Conservation (phyloP, 2,329 filamentous ascomycete genomes). For the Trichoderma sp. region DNA sequence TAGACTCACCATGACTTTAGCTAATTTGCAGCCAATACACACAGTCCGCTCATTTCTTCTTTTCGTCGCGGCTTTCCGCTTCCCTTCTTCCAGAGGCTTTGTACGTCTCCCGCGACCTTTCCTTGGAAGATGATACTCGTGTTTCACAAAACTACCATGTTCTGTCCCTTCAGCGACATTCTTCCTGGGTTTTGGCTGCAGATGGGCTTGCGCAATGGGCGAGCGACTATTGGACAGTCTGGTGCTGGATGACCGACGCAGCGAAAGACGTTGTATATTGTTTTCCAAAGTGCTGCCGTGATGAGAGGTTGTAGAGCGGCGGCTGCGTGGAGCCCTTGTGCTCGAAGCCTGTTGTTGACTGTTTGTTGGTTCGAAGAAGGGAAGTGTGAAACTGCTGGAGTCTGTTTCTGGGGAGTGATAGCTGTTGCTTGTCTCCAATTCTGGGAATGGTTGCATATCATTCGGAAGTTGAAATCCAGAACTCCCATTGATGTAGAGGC, state of each 20-base stretch:
- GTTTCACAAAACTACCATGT: background rate
- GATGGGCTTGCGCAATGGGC: background rate
- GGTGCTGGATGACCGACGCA: background rate
- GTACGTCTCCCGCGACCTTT: constrained; percentile 3
- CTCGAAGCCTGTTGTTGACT: background rate
- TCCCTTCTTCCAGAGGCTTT: background rate
- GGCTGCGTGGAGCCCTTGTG: background rate
- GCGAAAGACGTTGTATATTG: background rate
- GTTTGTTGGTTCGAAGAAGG: background rate
- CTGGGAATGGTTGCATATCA: background rate
- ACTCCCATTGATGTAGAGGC: background rate
- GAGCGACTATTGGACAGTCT: background rate
- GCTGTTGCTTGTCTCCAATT: background rate
- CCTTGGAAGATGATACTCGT: background rate
- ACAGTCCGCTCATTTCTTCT: constrained; percentile 25
- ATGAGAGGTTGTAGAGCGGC: background rate
- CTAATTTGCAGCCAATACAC: constrained; percentile 26
- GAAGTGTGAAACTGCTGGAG: background rate
- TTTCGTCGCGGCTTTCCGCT: constrained; percentile 10
- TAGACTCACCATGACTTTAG: constrained; percentile 22
- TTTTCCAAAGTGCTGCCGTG: background rate
- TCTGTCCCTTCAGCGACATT: background rate
- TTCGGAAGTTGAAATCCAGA: background rate
- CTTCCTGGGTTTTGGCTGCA: background rate
- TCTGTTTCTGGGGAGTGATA: constrained; percentile 8